Base-by-base conservation (phyloP, 176 grass and related monocot species). In the Poa annua region DNA sequence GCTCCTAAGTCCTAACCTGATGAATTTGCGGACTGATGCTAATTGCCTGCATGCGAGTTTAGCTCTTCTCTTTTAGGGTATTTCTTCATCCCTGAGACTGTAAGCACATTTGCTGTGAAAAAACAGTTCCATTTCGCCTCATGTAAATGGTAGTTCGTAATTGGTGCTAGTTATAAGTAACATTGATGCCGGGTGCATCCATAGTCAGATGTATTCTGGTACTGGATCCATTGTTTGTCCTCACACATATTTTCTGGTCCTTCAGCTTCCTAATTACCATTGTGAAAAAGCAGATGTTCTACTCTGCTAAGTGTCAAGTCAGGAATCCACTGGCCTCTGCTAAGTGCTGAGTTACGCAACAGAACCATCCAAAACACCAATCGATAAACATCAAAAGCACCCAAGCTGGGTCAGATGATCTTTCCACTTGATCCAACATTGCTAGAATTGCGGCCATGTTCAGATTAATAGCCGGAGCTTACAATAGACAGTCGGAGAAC, bases 1-100 rank as follows among this genome's bases (percentile, higher is more conserved):
- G 24, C 13, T 70, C 60, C 3, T 41, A 63, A 60, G 9, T 70
- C 60, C 3, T 41, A 63, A 60, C 44, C 34, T 77, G 71, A 42
- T 39, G 77, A 66, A 63, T 89, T 35, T 14, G 25, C 19, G 70
- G 71, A 19, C 12, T 49, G 63, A 80, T 81, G 77, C 63, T 80
- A 69, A 51, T 61, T 55, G 50, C 51, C 57, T 0, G 24, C 8
- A 71, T 71, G 63, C 59, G 11, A 70, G 61, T 66, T 50, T 54
- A 38, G n/a, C 61, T 80, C 17, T 19, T 42, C 25, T 76, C 20
- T 80, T 75, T 17, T 53, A 77, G 53, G 63, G 34, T 34, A 72
- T 71, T 76, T 44, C 62, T 81, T 71, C 5, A 67, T 55, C 41
- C 50, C 67, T 80, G 53, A 52, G 51, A 77, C 25, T 42, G 17